phyloP scores from a whole-genome alignment of 2,329 filamentous ascomycete genomes.

The Onygenales sp. region DNA sequence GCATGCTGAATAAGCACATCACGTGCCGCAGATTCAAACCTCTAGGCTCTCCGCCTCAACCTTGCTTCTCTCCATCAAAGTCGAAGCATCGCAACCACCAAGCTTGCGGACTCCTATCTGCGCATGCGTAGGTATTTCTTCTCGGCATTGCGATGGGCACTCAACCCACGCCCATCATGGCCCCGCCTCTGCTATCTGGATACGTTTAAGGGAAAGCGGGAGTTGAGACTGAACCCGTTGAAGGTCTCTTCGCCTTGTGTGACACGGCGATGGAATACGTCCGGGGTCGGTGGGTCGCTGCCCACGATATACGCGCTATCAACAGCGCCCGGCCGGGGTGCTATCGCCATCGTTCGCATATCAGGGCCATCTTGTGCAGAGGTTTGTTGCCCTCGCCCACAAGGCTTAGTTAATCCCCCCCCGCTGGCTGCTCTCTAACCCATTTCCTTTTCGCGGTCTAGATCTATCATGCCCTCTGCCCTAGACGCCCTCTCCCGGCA shows the following conservation, averaged over 20 bases:
- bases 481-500: slow-evolving; percentile 43
- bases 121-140: slow-evolving; percentile 23
- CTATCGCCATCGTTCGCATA: slow-evolving; percentile 81
- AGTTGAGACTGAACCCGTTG: background rate
- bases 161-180: slow-evolving; percentile 17
- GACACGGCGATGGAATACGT: background rate
- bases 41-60: background rate
- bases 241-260: background rate
- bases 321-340: slow-evolving; percentile 73
- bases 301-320: slow-evolving; percentile 86
- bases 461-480: slow-evolving; percentile 58
- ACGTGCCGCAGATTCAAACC: background rate
- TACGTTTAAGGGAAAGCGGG: background rate
- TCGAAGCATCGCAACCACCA: background rate
- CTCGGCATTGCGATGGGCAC: slow-evolving; percentile 18
- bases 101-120: slow-evolving; percentile 4
- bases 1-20: background rate
- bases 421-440: background rate
- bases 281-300: slow-evolving; percentile 8
- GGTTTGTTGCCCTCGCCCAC: slow-evolving; percentile 34
- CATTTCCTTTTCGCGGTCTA: slow-evolving; percentile 22
- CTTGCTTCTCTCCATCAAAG: background rate
- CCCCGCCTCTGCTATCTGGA: slow-evolving; percentile 3
- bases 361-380: slow-evolving; percentile 68
- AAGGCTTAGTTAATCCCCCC: background rate